Base-by-base conservation (phyloP, 352 stramenopile species). In the Pythium vanterpoolii region DNA sequence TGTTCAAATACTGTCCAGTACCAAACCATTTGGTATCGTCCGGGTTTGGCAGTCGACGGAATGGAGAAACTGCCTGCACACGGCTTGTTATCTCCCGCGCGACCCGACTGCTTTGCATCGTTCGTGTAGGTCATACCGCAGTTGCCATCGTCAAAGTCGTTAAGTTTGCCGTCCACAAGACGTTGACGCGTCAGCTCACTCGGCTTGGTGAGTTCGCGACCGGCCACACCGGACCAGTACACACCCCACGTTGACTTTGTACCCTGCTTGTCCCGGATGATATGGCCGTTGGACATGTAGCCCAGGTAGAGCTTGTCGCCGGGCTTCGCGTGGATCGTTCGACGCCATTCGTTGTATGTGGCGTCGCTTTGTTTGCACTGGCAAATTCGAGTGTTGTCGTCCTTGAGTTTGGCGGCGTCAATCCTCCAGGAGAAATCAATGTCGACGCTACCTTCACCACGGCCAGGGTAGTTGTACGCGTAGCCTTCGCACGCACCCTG, bases 1-100 rank as follows among this genome's bases (percentile, higher is more conserved):
- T 33, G 7, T 1, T 55, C 48, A 16, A 31, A 43, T 26, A 27
- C 23, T 27, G 45, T 72, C 69, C 72, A 80, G 26, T 57, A 68
- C 72, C 72, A 80, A 23, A 80, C 63, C 28, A 80, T 68, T 51
- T 68, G 63, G 30, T 78, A 72, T 27, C 27, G 31, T 1, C 72
- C 72, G 0, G 66, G 19, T 3, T 46, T 55, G 0, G 60, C 26
- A n/a, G 36, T 58, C 16, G 21, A 4, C 11, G 69, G 72, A 42
- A 80, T 73, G 11, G 62, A 62, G n/a, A 80, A 50, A 0, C 26
- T 62, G 0, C 72, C 72, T 11, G 72, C 56, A 42, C 72, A 80
- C 6, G 69, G 72, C 23, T 66, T 65, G 43, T 53, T 33, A 23
- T 72, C 71, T 28, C 67, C 67, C 3, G 63, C 64, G 18, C 69